Percentiles rank a stretch among this genome's conserved stretches.
phyloP scores from a whole-genome alignment of 2,329 filamentous ascomycete genomes.

The Hymenoscyphus occultus region DNA sequence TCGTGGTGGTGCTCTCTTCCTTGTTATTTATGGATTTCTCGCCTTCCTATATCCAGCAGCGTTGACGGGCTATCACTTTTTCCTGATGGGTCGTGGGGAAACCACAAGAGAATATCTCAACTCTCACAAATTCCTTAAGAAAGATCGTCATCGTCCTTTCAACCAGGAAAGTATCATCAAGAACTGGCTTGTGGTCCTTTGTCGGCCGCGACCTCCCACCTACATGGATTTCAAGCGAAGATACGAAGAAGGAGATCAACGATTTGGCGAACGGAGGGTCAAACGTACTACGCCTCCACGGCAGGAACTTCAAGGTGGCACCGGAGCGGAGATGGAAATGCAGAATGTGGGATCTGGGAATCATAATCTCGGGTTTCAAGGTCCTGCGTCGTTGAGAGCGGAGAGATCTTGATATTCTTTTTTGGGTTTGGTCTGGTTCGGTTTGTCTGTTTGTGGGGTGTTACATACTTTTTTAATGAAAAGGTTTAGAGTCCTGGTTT shows the following conservation, averaged over 20 bases:
- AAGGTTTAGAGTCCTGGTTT: not conserved
- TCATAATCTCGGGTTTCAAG: constrained; percentile 7
- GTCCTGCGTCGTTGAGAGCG: not conserved
- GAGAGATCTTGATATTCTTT: constrained; percentile 7
- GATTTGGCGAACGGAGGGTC: constrained; percentile 62
- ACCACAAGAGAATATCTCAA: constrained; percentile 96
- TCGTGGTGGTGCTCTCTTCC: constrained; percentile 68
- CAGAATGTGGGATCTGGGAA: constrained; percentile 44
- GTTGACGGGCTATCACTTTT: constrained; percentile 84
- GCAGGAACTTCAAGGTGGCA: constrained; percentile 50
- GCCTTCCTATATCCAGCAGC: constrained; percentile 77
- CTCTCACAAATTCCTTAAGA: constrained; percentile 90
- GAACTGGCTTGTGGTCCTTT: constrained; percentile 80
- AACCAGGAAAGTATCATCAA: constrained; percentile 70
- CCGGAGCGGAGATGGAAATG: constrained; percentile 61
- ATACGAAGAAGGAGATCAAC: constrained; percentile 79
- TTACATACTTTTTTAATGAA: not conserved
- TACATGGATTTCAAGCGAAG: constrained; percentile 82
- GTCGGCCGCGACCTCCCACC: constrained; percentile 78
- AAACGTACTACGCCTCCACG: constrained; percentile 48
- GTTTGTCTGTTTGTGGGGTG: not conserved
- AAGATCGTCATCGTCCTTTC: constrained; percentile 87
- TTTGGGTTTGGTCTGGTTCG: not conserved
- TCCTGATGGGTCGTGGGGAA: constrained; percentile 85
- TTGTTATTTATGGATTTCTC: constrained; percentile 79